These are phyloP conservation scores for Phytopythium aichiense DNA, from an alignment of 352 stramenopile species.

Conservation along the genomic window DNA sequence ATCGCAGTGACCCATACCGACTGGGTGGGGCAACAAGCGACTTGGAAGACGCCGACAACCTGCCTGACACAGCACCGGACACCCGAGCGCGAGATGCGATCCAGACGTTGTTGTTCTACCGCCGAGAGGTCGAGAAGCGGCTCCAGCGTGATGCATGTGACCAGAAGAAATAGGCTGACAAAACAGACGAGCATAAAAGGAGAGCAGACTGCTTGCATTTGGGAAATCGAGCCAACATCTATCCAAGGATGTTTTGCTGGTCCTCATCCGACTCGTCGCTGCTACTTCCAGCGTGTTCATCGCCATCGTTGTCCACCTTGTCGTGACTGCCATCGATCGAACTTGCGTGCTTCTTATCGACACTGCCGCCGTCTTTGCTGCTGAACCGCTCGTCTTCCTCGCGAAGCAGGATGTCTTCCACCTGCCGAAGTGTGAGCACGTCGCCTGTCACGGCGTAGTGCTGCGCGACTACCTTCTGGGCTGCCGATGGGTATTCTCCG, in stretches of 20 bases:
- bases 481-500: slow-evolving; percentile 44
- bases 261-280: slow-evolving; percentile 24
- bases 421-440: slow-evolving; percentile 34
- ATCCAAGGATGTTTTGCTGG: slow-evolving; percentile 35
- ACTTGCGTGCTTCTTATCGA: slow-evolving; percentile 8
- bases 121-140: slow-evolving; percentile 58
- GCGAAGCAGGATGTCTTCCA: slow-evolving; percentile 37
- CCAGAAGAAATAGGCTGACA: neutral
- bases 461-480: slow-evolving; percentile 35
- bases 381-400: slow-evolving; percentile 36
- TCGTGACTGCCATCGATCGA: neutral
- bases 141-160: slow-evolving; percentile 20
- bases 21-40: neutral
- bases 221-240: neutral
- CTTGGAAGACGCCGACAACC: neutral
- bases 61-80: slow-evolving; percentile 12
- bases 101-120: slow-evolving; percentile 58
- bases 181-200: neutral
- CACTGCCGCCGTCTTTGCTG: slow-evolving; percentile 7
- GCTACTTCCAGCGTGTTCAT: slow-evolving; percentile 14
- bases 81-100: slow-evolving; percentile 41
- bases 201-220: neutral
- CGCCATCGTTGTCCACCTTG: neutral
- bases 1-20: neutral
- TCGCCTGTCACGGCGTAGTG: slow-evolving; percentile 37